Base-by-base conservation (phyloP, 257 asterid species). In the Phtheirospermum japonicum region DNA sequence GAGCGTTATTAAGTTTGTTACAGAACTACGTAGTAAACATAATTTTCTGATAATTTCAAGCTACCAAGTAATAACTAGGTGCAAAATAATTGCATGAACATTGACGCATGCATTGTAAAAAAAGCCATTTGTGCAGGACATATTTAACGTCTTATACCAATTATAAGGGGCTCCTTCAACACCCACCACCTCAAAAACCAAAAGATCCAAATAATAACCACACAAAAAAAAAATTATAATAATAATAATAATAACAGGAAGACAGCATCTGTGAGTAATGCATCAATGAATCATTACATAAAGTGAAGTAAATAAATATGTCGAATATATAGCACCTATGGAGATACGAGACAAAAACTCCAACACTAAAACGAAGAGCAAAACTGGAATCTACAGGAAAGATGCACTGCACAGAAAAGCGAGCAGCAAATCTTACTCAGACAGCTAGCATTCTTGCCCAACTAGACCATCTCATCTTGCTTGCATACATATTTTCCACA, bases 401-500 rank as follows among this genome's bases (percentile, higher is more conserved):
- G 4, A 17, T 54, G 12, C 26, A 48, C 39, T 3, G 4, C 46
- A 51, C 43, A 16, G 17, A 57, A 62, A 65, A 32, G 42, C 30
- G 59, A 37, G 49, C 76, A 45, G 59, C 72, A 23, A 69, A 56
- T 56, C 68, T 33, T 34, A 59, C 43, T 58, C 63, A 71, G 50
- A 33, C 42, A 52, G 65, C 71, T 51, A 62, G 42, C 71, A 66
- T 49, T 3, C 31, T 63, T 52, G 73, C 59, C 72, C 71, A 57
- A 63, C 69, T 63, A 67, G 63, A 13, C 67, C 65, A 57, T 36
- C 67, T 62, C 65, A 57, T 19, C 67, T 62, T 56, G 75, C 63
- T 40, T 45, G 66, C 43, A 51, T 26, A 63, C 13, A 42, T 19
- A 37, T 34, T 55, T 52, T 61, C 62, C 52, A 65, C 11, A 64